These are phyloP conservation scores for Paracoccidioides brasiliensis DNA, from an alignment of 2,329 filamentous ascomycete genomes.

Conservation along the genomic window DNA sequence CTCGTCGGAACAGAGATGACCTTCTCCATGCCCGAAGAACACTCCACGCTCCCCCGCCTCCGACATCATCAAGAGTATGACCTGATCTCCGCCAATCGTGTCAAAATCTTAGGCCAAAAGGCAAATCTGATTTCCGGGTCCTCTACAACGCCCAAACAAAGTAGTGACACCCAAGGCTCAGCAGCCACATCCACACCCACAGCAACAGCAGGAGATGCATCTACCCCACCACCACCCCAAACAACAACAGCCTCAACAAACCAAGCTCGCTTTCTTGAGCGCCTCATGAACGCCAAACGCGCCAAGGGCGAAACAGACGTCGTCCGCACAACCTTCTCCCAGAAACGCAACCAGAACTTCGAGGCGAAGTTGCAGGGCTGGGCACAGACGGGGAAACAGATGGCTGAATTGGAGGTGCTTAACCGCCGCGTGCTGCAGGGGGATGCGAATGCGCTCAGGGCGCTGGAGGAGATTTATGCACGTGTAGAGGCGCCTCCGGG, in stretches of 20 bases:
- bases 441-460: constrained; percentile 23
- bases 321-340: constrained; percentile 47
- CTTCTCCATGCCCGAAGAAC: constrained; percentile 42
- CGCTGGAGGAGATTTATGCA: constrained; percentile 26
- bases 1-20: constrained; percentile 76
- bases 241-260: constrained; percentile 12
- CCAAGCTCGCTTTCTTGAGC: constrained; percentile 48
- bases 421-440: constrained; percentile 25
- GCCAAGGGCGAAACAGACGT: constrained; percentile 51
- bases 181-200: not conserved
- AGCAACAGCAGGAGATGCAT: not conserved
- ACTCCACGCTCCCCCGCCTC: constrained; percentile 38
- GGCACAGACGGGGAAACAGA: constrained; percentile 26
- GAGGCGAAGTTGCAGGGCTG: constrained; percentile 24
- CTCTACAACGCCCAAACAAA: constrained; percentile 8
- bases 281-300: constrained; percentile 51
- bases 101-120: constrained; percentile 56
- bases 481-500: not conserved
- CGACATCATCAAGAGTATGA: constrained; percentile 42
- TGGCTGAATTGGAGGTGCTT: constrained; percentile 24
- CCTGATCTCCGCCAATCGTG: constrained; percentile 56
- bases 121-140: constrained; percentile 43
- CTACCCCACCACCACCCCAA: not conserved
- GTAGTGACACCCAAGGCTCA: not conserved
- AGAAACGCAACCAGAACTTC: constrained; percentile 21